Percentiles rank a stretch among this genome's conserved stretches.
Conservation (phyloP, 768 basidiomycete genomes). For the Termitomyces sp. region DNA sequence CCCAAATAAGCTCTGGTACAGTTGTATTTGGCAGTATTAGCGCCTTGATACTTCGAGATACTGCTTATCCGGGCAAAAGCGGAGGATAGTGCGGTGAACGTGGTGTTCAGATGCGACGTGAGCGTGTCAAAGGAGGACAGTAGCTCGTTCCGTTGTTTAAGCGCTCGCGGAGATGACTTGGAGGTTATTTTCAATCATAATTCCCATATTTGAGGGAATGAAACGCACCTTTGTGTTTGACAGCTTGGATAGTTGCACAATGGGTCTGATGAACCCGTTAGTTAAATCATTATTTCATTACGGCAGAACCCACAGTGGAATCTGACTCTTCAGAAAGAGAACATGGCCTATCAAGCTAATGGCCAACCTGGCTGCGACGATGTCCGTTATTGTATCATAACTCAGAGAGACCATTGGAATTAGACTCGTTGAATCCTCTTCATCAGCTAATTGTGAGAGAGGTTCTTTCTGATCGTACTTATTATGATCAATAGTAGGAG, state of each 20-base stretch:
- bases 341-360: conserved; percentile 64
- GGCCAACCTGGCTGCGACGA: conserved; percentile 63
- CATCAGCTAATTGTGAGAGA: background rate
- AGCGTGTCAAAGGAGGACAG: conserved; percentile 68
- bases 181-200: too few relatives aligned
- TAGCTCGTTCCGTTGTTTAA: conserved; percentile 60
- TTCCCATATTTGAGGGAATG: background rate
- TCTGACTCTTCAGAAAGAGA: conserved; percentile 73
- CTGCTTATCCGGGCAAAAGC: conserved; percentile 44
- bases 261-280: conserved; percentile 41
- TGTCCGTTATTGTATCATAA: conserved; percentile 47
- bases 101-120: conserved; percentile 69
- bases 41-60: background rate
- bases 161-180: conserved; percentile 44
- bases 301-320: conserved; percentile 58
- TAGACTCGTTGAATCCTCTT: conserved; percentile 8
- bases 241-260: conserved; percentile 60
- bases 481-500: background rate
- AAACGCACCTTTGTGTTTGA: conserved; percentile 41
- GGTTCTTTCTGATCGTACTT: background rate
- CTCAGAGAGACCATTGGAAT: conserved; percentile 44
- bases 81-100: conserved; percentile 69
- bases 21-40: background rate
- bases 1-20: conserved; percentile 48
- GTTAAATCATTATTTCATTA: conserved; percentile 15